Evolutionary conservation across 1,139 yeast genomes (phyloP), one percentile per base, ranked within the genome.

Genomic region (Lodderomyces jiufengensis): DNA sequence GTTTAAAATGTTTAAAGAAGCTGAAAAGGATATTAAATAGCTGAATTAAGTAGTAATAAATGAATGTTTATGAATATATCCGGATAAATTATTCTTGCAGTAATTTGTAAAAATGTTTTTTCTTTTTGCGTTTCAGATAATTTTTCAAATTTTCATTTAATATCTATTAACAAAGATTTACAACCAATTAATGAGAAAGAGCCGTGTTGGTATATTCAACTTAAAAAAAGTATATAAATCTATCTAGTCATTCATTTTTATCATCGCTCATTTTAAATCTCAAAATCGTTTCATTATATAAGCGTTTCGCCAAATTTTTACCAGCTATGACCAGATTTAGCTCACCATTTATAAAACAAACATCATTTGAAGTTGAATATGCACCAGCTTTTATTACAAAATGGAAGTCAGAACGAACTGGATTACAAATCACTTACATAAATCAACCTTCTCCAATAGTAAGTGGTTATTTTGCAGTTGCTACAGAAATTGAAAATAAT

Each of bases 401-500:
- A 51, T 86, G 94, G 94, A 63, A 66, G 37, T 84, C 95, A 1
- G 47, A 58, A 13, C 69, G 92, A 40, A 87, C 97, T 0, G 96
- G 96, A 0, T 71, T 92, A 24, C 94, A 85, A 55, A 61, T 90
- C 24, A 82, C 84, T 6, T 74, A 86, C 47, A 71, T 92, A 31
- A 73, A 83, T 53, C 86, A 84, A 51, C 82, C 88, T 12, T 81
- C 95, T 2, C 97, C 98, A 1, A 72, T 88, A 23, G 97, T 94
- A 4, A 80, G 82, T 52, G 98, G 98, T 9, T 84, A 84, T 55
- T 88, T 94, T 57, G 94, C 96, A 1, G 95, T 92, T 5, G 97
- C 95, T 10, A 88, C 97, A 1, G 97, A 92, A 55, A 85, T 87
- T 37, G 66, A 72, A 21, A 78, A 86, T 54, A 94, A 90, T 56